Base-by-base conservation (phyloP, 1,284 basidiomycete species). In the Ganoderma resinaceum region DNA sequence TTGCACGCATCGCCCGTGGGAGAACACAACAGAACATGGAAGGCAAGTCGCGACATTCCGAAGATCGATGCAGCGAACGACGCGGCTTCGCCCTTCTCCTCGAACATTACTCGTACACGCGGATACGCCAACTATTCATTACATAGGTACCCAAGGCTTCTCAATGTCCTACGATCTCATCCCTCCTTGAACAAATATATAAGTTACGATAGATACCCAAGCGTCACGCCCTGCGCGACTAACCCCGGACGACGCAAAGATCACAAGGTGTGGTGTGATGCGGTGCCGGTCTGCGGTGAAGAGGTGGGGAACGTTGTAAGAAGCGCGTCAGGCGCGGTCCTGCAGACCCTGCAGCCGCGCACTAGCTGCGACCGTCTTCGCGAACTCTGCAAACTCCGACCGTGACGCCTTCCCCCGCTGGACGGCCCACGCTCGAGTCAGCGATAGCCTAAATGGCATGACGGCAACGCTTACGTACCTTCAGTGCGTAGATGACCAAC, bases 401-500 rank as follows among this genome's bases (percentile, higher is more conserved):
- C 72, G 71, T 5, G 76, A 68, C 16, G 74, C 62, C 68, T 76
- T 75, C n/a, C 77, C 77, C 42, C 74, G 67, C 76, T 77, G 64
- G 37, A 31, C 20, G 61, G 18, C 43, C 43, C 33, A 58, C 23
- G 2, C 26, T 20, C n/a, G n/a, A 35, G 42, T 43, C 23, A 63
- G 37, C 57, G 43, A 26, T 26, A 18, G 63, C n/a, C 23, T 35
- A 42, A 61, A 61, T 29, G 62, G 20, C 42, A 71, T 59, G 7
- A 8, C 20, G 9, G 43, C 29, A 26, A 63, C 29, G 43, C 23
- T 20, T 55, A 74, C 72, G 37, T 23, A 83, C 83, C 82, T 80
- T 84, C 20, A 85, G 63, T 5, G 80, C 83, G 68, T 84, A 84
- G 16, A 84, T 66, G 46, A 82, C 78, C 35, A 80, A 62, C 52